Evolutionary conservation across 257 asterid species (phyloP), one percentile per base, ranked within the genome.

Genomic region (Perilla frutescens): DNA sequence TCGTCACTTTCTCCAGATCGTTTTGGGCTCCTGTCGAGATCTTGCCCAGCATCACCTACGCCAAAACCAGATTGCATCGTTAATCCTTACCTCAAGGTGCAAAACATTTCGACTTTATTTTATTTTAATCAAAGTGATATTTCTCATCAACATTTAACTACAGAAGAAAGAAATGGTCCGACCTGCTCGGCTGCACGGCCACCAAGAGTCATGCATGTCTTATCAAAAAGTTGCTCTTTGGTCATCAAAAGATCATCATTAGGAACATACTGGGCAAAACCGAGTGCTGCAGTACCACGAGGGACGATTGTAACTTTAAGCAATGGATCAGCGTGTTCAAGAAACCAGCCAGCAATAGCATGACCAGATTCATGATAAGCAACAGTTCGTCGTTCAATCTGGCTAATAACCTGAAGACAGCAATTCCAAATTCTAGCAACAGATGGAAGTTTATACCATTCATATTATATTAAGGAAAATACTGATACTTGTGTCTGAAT

Each of bases 151-250:
- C 37, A 34, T 34, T 2, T 15, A 13, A 49, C 26, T 49, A 15
- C 6, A 67, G 45, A 71, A 41, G 59, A 49, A 76, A 68, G 9
- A 62, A 76, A 26, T 70, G 51, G 37, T 53, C 53, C 75, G 62
- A 93, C 98, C 96, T 93, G 92, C 81, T 93, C 97, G n/a, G 97
- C 90, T 29, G 97, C 97, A 31, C 96, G 89, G 39, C 98, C 97
- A 40, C 96, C 97, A 51, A 91, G 97, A 20, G 93, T 87, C 98
- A 91, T 91, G 88, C 96, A 91, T 2, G 97, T 89, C 84, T 87
- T 79, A 47, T 93, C 97, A 77, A 93, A 91, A 7, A 93, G 87
- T 66, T 91, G 97, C 69, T 93, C 94, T 79, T 91, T 93, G 26
- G 96, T 91, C 92, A 85, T 82, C 77, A 93, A 63, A 72, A 91